phyloP scores from a whole-genome alignment of 2,329 filamentous ascomycete genomes.

The Colletotrichum tropicicola region DNA sequence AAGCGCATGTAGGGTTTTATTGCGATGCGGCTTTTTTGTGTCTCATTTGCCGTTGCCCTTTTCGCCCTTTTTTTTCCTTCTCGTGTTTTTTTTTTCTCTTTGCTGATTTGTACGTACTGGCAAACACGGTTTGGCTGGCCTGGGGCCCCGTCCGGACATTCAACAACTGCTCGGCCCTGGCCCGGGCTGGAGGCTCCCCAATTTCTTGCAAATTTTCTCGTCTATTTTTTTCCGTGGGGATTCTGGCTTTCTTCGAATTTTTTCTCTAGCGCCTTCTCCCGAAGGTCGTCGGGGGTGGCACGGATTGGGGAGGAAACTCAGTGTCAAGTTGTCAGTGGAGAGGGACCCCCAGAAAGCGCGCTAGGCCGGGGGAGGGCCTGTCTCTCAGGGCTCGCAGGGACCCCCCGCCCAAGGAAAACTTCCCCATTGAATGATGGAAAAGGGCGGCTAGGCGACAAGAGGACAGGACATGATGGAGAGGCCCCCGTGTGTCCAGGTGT shows the following conservation, averaged over 20 bases:
- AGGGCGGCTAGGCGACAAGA: slow-evolving; percentile 1
- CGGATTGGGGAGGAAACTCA: slow-evolving; percentile 21
- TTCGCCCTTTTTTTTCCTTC: background rate
- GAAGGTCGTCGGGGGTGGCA: slow-evolving; percentile 13
- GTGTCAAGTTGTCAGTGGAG: slow-evolving; percentile 16
- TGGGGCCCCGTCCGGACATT: background rate
- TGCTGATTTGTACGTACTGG: background rate
- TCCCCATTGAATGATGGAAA: background rate
- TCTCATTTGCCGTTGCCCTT: background rate
- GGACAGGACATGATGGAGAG: background rate
- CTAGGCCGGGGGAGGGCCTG: slow-evolving; percentile 1
- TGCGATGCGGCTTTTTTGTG: slow-evolving; percentile 18
- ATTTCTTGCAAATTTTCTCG: slow-evolving; percentile 4
- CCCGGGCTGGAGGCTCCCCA: background rate
- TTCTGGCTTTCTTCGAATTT: slow-evolving; percentile 31
- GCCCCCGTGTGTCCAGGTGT: background rate
- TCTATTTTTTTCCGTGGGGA: slow-evolving; percentile 1
- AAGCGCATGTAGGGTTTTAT: slow-evolving; percentile 18
- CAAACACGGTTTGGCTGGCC: background rate
- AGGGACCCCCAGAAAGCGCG: background rate
- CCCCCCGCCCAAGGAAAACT: background rate
- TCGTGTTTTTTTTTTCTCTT: background rate
- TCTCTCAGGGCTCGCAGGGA: slow-evolving; percentile 17
- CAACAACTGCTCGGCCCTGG: background rate
- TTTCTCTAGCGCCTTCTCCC: slow-evolving; percentile 23